Evolutionary conservation across 2,329 filamentous ascomycete genomes (phyloP), one percentile per base, ranked within the genome.

Genomic region (Ophiosphaerella herpotricha): DNA sequence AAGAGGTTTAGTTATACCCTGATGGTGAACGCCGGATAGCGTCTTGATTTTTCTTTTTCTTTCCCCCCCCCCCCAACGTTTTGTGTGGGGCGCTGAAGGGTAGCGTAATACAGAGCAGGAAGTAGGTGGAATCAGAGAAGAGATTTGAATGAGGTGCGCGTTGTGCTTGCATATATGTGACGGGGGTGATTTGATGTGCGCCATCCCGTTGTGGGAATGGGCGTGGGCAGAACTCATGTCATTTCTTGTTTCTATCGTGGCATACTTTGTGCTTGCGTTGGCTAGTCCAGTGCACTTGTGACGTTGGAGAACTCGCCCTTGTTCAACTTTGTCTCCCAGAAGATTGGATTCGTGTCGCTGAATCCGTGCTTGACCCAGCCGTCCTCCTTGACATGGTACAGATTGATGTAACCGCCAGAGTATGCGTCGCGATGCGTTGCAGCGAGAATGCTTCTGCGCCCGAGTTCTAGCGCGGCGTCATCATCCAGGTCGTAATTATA

Each of bases 331-430:
- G 92, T 97, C 82, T 96, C 89, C 94, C 94, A 99, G 87, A 99
- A 99, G 73, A 97, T 96, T 38, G 93, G 93, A 81, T 97, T 97
- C 65, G 93, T 97, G 77, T 99, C 94, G 63, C 82, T 91, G 83
- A 99, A 99, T 56, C 94, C 94, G 73, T 97, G 93, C 84, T 96
- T 96, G 70, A 96, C 92, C 94, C 94, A 99, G 66, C 94, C 94
- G 58, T 91, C 88, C 81, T 99, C 93, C 86, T 97, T 97, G 74
- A 99, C 92, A 72, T 99, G 94, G 78, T 99, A 99, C 72, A 97
- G 74, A 80, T 99, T 99, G 83, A 99, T 97, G 80, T 85, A 97
- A 62, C 94, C 94, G 81, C 94, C 94, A 21, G 94, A 97, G 83
- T 89, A 99, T n/a, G 94, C 94, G 75, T 99, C 94, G 72, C 94